Evolutionary conservation across 2,329 filamentous ascomycete species (phyloP), one percentile per base, ranked within the genome.

Genomic region (Nemania diffusa): DNA sequence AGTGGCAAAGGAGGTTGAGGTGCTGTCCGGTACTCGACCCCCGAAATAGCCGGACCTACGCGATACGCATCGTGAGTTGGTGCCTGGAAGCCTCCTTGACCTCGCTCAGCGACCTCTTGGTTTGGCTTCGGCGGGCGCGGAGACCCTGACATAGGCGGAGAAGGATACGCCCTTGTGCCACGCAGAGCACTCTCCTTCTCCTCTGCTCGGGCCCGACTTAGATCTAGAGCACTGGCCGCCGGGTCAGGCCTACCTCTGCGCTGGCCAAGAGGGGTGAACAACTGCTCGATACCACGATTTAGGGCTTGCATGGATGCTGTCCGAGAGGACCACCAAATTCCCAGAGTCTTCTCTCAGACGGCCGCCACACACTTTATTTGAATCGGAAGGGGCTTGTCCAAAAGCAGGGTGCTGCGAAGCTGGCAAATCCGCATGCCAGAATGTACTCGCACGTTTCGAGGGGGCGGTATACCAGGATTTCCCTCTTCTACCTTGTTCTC

Each of bases 71-170:
- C 83, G 74, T 86, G 83, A 72, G 79, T 80, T 61, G 81, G 75
- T 65, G 80, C 73, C 69, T 80, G 79, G 73, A 82, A 86, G 73
- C 78, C 78, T 76, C 80, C 81, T 75, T 85, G 84, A 76, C 83
- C 81, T 79, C 84, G 83, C 79, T 86, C 84, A 80, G 82, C 83
- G 75, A 83, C 83, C 80, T 88, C 86, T 79, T 82, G 84, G 78
- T 84, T 84, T 82, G 81, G 78, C 82, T 86, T 88, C 78, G 84
- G 82, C 79, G 87, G 85, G 75, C 85, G 82, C 74, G 84, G 84
- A 83, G 89, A 90, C 78, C 87, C 88, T 84, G 89, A 91, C 89
- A 91, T 91, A 85, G 89, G 89, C 82, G 89, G 89, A 84, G 89
- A 91, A 78, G 88, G 89, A 82, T 91, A 91, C 78, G 85, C 87